Conservation (phyloP, 202 grass and related monocot genomes). For the Tripidium arundinaceum region DNA sequence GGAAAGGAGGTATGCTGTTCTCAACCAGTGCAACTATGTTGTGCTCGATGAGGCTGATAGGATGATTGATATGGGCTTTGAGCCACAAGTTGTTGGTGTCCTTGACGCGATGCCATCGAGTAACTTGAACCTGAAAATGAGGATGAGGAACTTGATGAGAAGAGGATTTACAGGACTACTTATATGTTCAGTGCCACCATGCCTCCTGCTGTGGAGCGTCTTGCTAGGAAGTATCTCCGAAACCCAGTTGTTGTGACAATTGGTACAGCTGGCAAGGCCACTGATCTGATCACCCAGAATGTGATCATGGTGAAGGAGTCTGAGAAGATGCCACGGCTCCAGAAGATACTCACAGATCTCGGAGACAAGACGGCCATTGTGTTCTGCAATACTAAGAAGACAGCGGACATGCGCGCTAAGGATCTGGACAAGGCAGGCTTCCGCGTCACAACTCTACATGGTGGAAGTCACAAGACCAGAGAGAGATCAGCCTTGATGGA, state of each 20-base stretch:
- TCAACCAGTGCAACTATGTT: constrained; percentile 97
- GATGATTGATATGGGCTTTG: constrained; percentile 99
- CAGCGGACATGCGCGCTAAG: constrained; percentile 63
- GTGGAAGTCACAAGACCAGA: constrained; percentile 89
- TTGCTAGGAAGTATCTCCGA: constrained; percentile 90
- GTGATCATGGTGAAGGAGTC: constrained; percentile 89
- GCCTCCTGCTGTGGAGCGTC: constrained; percentile 84
- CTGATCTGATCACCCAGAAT: constrained; percentile 84
- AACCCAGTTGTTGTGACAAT: constrained; percentile 96
- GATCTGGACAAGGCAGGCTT: constrained; percentile 86
- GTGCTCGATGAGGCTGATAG: constrained; percentile 96
- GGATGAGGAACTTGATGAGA: constrained; percentile 92
- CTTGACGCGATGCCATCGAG: constrained; percentile 93
- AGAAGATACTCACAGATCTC: constrained; percentile 75
- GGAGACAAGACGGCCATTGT: constrained; percentile 91
- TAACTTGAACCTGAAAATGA: constrained; percentile 96
- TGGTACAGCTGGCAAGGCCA: constrained; percentile 87
- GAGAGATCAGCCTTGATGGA: constrained; percentile 89
- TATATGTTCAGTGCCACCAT: constrained; percentile 99
- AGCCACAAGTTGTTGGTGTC: constrained; percentile 91
- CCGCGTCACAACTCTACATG: constrained; percentile 81
- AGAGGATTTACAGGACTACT: constrained; percentile 89
- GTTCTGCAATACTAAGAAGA: constrained; percentile 94
- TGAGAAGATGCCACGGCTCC: constrained; percentile 75
- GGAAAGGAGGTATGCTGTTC: constrained; percentile 88